phyloP scores from a whole-genome alignment of 495 filamentous ascomycete species.

The Neurospora sp. region DNA sequence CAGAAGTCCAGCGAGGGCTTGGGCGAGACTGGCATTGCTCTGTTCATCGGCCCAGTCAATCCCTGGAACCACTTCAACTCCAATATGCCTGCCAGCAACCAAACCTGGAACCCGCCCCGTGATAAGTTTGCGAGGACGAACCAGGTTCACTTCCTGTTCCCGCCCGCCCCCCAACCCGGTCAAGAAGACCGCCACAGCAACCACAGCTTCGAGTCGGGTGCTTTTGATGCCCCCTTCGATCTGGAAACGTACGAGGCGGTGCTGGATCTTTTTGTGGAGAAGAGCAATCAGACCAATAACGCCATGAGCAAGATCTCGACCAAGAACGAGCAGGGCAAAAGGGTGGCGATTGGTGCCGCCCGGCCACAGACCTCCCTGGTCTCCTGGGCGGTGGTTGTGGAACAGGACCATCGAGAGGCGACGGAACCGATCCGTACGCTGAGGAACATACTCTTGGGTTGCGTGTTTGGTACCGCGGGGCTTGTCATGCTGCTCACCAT shows the following conservation, averaged over 20 bases:
- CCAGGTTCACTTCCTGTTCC: constrained; percentile 36
- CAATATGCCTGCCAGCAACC: constrained; percentile 24
- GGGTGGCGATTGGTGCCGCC: constrained; percentile 64
- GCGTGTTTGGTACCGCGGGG: constrained; percentile 74
- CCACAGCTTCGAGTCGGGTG: constrained; percentile 29
- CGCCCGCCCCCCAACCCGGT: constrained; percentile 25
- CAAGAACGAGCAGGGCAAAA: constrained; percentile 53
- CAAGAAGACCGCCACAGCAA: constrained; percentile 37
- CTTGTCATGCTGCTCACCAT: constrained; percentile 56
- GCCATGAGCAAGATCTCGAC: constrained; percentile 56
- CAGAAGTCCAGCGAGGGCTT: constrained; percentile 55
- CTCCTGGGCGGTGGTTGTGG: constrained; percentile 73
- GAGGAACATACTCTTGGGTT: constrained; percentile 66
- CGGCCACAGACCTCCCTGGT: constrained; percentile 52
- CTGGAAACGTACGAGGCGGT: constrained; percentile 48
- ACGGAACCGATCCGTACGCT: constrained; percentile 63
- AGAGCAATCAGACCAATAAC: constrained; percentile 41
- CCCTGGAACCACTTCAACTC: constrained; percentile 52
- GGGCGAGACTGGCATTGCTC: constrained; percentile 51
- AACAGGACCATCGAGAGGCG: constrained; percentile 63
- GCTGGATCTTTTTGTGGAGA: constrained; percentile 38
- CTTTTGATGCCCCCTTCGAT: constrained; percentile 42
- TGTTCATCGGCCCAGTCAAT: constrained; percentile 56
- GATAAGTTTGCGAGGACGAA: constrained; percentile 25
- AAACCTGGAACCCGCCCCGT: constrained; percentile 18